phyloP scores from a whole-genome alignment of 78 protist genomes.

The Cyanophora paradoxa region DNA sequence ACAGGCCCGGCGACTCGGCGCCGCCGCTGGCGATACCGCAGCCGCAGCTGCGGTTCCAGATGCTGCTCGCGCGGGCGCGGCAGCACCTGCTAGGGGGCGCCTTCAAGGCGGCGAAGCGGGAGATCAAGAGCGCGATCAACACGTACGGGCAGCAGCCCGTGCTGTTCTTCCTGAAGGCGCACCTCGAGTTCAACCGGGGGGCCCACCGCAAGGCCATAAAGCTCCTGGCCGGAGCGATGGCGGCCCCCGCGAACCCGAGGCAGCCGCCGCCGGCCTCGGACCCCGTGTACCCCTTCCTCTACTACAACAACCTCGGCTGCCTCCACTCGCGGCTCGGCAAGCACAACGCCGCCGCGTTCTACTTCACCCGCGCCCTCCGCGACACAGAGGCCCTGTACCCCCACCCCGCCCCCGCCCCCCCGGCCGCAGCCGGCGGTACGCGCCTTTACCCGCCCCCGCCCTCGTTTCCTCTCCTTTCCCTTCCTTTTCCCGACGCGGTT shows the following conservation, averaged over 20 bases:
- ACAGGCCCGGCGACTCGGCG: neutral
- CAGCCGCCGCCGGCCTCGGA: neutral
- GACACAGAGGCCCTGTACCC: neutral
- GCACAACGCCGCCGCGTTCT: neutral
- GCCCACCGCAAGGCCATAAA: neutral
- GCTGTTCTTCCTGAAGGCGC: neutral
- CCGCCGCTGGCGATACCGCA: neutral
- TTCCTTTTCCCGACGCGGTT: neutral
- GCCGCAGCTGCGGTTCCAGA: neutral
- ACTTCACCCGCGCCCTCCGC: neutral
- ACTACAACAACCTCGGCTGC: conserved; percentile 3
- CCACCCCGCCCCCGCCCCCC: neutral
- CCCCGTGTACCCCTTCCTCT: neutral
- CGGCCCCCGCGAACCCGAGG: too few species aligned
- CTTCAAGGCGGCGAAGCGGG: neutral
- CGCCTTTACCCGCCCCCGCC: neutral
- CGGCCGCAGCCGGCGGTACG: neutral
- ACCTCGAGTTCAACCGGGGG: neutral
- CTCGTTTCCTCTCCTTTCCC: too few species aligned
- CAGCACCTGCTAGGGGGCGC: neutral
- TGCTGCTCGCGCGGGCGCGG: neutral
- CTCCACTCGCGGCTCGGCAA: neutral
- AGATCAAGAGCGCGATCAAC: neutral
- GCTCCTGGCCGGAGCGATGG: neutral
- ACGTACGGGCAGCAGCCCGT: neutral